phyloP scores from a whole-genome alignment of 2,329 filamentous ascomycete species.

The Calonectria honghensis region DNA sequence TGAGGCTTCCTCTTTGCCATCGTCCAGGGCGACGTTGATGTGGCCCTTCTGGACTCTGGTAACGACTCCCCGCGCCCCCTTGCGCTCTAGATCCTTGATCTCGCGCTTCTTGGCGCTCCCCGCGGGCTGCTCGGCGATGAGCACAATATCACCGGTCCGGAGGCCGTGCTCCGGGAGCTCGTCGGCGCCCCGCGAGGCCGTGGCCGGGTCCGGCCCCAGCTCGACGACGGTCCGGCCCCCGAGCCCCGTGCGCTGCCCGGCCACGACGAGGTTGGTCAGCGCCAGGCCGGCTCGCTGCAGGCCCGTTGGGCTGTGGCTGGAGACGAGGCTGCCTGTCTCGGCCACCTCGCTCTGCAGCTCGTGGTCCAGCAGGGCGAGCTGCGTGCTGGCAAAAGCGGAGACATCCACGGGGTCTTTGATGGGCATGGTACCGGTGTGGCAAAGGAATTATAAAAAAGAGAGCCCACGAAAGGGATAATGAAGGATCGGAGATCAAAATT shows the following conservation, averaged over 20 bases:
- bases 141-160: constrained; percentile 85
- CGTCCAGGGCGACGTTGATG: constrained; percentile 82
- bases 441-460: too few species aligned
- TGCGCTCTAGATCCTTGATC: constrained; percentile 81
- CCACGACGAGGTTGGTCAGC: constrained; percentile 83
- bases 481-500: neutral
- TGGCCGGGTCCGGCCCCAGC: constrained; percentile 83
- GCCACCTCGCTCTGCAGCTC: constrained; percentile 84
- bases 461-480: neutral
- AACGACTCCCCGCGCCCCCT: constrained; percentile 82
- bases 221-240: constrained; percentile 94
- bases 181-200: constrained; percentile 66
- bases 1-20: constrained; percentile 71
- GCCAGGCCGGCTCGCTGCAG: constrained; percentile 87
- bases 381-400: constrained; percentile 80
- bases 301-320: constrained; percentile 79
- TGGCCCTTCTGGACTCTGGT: constrained; percentile 75
- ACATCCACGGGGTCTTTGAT: constrained; percentile 73
- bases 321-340: constrained; percentile 81
- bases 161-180: constrained; percentile 85
- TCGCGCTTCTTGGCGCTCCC: constrained; percentile 84
- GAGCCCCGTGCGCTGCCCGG: constrained; percentile 88
- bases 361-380: constrained; percentile 80
- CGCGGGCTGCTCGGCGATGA: constrained; percentile 83
- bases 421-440: constrained; percentile 57